Conservation (phyloP, 106 monocot species). For the Vanilla planifolia region DNA sequence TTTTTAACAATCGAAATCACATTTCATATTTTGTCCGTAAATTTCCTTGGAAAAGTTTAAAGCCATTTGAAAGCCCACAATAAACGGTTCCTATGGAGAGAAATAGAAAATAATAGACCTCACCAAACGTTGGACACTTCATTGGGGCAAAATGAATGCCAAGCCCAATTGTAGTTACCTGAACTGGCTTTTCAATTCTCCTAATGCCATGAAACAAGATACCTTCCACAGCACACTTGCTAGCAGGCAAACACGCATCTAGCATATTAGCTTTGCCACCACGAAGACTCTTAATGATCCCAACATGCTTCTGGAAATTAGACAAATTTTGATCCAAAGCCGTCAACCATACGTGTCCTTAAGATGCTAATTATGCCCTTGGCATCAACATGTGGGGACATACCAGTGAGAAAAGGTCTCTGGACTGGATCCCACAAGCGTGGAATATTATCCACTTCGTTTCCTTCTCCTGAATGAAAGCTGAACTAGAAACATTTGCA, state of each 20-base stretch:
- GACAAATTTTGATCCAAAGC: constrained; percentile 29
- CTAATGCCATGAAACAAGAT: constrained; percentile 48
- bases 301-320: constrained; percentile 61
- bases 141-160: constrained; percentile 67
- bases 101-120: constrained; percentile 10
- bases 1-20: background rate
- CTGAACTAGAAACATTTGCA: constrained; percentile 1
- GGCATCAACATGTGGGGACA: constrained; percentile 40
- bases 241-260: constrained; percentile 83
- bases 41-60: background rate
- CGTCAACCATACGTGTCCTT: constrained; percentile 32
- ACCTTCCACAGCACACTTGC: constrained; percentile 43
- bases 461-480: constrained; percentile 10
- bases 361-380: constrained; percentile 64
- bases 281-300: constrained; percentile 31
- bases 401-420: constrained; percentile 57
- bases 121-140: constrained; percentile 67
- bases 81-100: background rate
- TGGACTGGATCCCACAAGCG: constrained; percentile 34
- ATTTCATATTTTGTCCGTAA: no score
- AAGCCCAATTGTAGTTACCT: constrained; percentile 21
- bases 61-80: background rate
- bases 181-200: constrained; percentile 24
- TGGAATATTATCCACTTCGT: constrained; percentile 9
- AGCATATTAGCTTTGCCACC: constrained; percentile 83